Evolutionary conservation across 164 flowering plant genomes (phyloP).

Genomic region (grape (Vitis vinifera)): DNA sequence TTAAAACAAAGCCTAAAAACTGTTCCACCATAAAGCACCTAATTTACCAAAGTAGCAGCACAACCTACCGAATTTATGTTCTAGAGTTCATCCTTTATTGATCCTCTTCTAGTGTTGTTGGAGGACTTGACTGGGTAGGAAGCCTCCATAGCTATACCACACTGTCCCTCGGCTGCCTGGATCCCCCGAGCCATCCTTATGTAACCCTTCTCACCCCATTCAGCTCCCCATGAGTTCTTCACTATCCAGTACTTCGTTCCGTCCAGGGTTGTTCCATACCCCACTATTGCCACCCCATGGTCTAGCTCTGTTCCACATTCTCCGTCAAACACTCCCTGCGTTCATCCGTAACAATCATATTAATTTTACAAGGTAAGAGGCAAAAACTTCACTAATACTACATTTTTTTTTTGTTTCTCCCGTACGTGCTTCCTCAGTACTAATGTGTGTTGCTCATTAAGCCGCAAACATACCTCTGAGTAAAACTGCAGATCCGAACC

Average conservation of each 20-base stretch:
- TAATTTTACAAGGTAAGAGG: no score
- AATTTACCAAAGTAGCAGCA: not conserved
- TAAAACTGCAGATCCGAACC: constrained; percentile 42
- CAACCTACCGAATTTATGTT: not conserved
- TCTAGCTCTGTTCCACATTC: constrained; percentile 48
- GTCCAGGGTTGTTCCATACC: constrained; percentile 37
- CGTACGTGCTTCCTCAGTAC: no score
- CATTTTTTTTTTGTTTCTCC: no score
- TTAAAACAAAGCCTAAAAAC: no score
- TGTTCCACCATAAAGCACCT: no score
- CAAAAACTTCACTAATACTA: not conserved
- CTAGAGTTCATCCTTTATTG: constrained; percentile 33
- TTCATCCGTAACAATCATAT: no score
- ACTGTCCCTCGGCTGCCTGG: constrained; percentile 25
- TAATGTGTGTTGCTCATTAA: no score
- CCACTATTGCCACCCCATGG: constrained; percentile 53
- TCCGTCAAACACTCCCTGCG: constrained; percentile 47
- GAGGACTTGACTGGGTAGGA: constrained; percentile 34
- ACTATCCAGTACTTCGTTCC: constrained; percentile 52
- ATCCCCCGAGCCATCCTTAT: constrained; percentile 33
- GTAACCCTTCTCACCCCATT: constrained; percentile 45
- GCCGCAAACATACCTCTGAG: constrained; percentile 23
- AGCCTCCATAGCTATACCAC: constrained; percentile 42
- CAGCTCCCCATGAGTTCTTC: constrained; percentile 49
- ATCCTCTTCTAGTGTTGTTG: not conserved